A percentile compares a stretch with the other conserved stretches of the same genome.
Evolutionary conservation across 805 yeast genomes (phyloP).

Genomic region (Metschnikowia amazonensis): DNA sequence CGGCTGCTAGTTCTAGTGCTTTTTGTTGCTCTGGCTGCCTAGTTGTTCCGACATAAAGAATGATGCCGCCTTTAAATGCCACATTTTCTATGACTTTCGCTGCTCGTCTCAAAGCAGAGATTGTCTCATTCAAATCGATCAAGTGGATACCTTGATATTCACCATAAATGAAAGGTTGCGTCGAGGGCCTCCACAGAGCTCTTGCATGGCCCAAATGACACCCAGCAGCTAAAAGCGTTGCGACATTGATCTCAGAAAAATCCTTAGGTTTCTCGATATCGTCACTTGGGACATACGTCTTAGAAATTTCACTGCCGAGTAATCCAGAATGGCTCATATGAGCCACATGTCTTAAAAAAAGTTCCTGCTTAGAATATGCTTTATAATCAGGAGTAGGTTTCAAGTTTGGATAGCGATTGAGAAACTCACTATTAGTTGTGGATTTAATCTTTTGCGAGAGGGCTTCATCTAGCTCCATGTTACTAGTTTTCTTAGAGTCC

Average conservation of each 20-base stretch:
- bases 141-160: conserved; percentile 87
- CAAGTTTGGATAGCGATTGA: conserved; percentile 54
- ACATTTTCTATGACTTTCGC: conserved; percentile 81
- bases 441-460: conserved; percentile 23
- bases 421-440: conserved; percentile 30
- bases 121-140: conserved; percentile 84
- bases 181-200: conserved; percentile 69
- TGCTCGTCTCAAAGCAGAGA: conserved; percentile 72
- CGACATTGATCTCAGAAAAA: conserved; percentile 56
- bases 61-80: conserved; percentile 77
- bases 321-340: conserved; percentile 52
- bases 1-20: conserved; percentile 75
- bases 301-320: conserved; percentile 61
- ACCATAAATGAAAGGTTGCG: conserved; percentile 85
- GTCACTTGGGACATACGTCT: conserved; percentile 67
- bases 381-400: conserved; percentile 55
- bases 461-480: conserved; percentile 7
- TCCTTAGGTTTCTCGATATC: conserved; percentile 59
- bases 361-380: conserved; percentile 74
- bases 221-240: conserved; percentile 82
- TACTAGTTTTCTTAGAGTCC: background rate
- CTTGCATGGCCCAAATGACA: conserved; percentile 94
- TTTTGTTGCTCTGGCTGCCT: conserved; percentile 63
- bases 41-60: conserved; percentile 80
- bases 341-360: conserved; percentile 67